phyloP scores from a whole-genome alignment of 257 asterid species.

The Solanum clarkiae region DNA sequence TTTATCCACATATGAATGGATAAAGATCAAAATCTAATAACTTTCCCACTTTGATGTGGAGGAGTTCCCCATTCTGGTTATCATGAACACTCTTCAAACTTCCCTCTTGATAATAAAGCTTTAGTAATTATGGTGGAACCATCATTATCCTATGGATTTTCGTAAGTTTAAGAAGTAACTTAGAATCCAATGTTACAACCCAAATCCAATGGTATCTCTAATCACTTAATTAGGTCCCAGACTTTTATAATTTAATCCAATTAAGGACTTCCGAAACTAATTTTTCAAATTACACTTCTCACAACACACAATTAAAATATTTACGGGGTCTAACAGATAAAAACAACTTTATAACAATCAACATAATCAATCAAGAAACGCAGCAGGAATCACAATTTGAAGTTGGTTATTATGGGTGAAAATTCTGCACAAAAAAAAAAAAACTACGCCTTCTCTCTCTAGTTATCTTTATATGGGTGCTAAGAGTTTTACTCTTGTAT shows the following conservation, averaged over 20 bases:
- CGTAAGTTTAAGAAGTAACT: neutral
- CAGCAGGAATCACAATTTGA: neutral
- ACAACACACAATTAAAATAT: too few species aligned
- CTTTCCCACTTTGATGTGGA: too few species aligned
- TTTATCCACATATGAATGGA: neutral
- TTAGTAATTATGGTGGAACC: neutral
- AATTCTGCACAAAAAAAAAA: too few species aligned
- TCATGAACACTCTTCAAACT: neutral
- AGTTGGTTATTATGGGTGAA: neutral
- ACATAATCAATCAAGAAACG: neutral
- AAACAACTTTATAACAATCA: too few species aligned
- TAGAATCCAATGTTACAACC: neutral
- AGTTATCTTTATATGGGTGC: neutral
- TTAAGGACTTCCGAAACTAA: too few species aligned
- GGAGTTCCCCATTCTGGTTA: neutral
- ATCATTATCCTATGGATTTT: too few species aligned
- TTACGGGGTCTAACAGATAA: too few species aligned
- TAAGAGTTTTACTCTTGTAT: neutral
- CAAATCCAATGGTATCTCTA: neutral
- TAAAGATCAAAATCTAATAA: neutral
- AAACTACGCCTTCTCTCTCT: neutral
- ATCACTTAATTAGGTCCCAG: too few species aligned
- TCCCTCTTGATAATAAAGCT: neutral
- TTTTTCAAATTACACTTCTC: too few species aligned
- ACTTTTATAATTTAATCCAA: too few species aligned